Conservation (phyloP, 2,329 filamentous ascomycete species). For the Cercospora sp. region DNA sequence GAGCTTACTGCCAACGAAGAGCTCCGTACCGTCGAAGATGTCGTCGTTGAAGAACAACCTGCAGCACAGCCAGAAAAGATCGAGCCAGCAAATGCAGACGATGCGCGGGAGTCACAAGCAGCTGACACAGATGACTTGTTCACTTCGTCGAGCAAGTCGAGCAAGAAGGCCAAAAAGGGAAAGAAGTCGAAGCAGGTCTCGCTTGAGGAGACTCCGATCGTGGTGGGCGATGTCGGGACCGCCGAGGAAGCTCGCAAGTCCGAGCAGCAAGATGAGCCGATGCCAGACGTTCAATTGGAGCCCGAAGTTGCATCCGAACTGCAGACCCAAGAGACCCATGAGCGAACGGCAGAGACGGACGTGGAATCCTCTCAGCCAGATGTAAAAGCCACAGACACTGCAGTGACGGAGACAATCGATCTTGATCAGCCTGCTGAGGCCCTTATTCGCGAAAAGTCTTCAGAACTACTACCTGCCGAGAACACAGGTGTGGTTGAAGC, state of each 20-base stretch:
- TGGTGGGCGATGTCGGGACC: neutral
- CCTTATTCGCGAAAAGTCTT: neutral
- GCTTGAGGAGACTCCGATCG: neutral
- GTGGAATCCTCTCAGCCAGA: neutral
- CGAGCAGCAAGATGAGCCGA: neutral
- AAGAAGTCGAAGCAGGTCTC: conserved; percentile 20
- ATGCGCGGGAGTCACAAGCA: neutral
- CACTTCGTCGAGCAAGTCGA: neutral
- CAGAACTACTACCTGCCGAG: neutral
- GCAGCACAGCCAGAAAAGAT: neutral
- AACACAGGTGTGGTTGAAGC: neutral
- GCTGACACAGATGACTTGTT: conserved; percentile 2
- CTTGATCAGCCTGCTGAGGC: neutral
- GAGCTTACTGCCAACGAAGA: neutral
- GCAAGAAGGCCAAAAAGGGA: conserved; percentile 29
- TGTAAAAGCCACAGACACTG: neutral
- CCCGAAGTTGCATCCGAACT: neutral
- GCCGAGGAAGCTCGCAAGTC: neutral
- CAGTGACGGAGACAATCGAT: neutral
- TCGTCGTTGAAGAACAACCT: neutral
- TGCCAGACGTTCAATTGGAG: neutral
- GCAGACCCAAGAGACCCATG: neutral
- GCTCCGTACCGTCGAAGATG: neutral
- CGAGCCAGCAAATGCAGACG: neutral
- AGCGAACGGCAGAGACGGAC: neutral